Evolutionary conservation across 441 rosid genomes (phyloP).

Genomic region (Cnidoscolus chayamansa): DNA sequence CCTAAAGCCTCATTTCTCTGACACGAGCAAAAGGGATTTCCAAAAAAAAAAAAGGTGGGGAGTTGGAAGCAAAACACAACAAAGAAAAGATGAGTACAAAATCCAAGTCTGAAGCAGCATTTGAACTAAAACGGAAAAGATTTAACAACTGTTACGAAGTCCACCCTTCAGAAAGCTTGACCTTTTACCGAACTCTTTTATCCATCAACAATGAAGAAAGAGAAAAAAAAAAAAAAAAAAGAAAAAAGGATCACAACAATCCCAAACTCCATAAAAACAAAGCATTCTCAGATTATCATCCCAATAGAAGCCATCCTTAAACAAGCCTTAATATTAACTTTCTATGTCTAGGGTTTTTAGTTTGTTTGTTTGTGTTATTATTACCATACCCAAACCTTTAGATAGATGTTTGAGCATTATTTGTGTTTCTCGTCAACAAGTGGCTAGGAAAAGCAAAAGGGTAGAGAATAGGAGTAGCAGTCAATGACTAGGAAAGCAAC

Average conservation of each 20-base stretch:
- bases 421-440: constrained; percentile 21
- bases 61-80: constrained; percentile 19
- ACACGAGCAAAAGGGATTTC: constrained; percentile 11
- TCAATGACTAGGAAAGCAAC: constrained; percentile 26
- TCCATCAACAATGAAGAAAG: constrained; percentile 5
- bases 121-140: constrained; percentile 26
- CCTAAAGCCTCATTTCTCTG: constrained; percentile 35
- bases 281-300: constrained; percentile 13
- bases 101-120: constrained; percentile 12
- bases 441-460: constrained; percentile 22
- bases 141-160: constrained; percentile 27
- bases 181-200: constrained; percentile 7
- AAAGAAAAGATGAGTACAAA: constrained; percentile 16
- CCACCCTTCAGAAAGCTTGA: constrained; percentile 24
- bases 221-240: neutral
- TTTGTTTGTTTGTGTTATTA: constrained; percentile 22
- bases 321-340: constrained; percentile 19
- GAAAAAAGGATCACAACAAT: constrained; percentile 15
- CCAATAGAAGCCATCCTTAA: constrained; percentile 21
- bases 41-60: neutral
- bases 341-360: constrained; percentile 56
- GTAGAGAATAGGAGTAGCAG: neutral
- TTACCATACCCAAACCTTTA: constrained; percentile 22
- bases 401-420: constrained; percentile 23
- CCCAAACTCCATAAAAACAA: constrained; percentile 14